Evolutionary conservation across 1,284 basidiomycete species (phyloP).

Genomic region (Anthracocystis setariae): DNA sequence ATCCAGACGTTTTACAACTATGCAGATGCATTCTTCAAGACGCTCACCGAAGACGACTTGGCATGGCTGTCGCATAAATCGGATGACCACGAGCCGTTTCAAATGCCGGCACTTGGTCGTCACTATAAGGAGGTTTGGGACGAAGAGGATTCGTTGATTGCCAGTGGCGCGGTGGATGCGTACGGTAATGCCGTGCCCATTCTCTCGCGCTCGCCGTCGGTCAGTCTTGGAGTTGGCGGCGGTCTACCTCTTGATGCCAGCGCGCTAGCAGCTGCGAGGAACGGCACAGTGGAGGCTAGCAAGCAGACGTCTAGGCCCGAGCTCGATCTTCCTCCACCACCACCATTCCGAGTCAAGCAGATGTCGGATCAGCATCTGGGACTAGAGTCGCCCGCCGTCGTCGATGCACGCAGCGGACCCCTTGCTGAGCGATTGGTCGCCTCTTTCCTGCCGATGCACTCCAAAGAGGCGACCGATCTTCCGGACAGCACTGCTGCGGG

Average conservation of each 20-base stretch:
- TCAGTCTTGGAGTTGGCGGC: conserved; percentile 29
- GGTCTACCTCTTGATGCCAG: conserved; percentile 35
- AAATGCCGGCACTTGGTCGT: conserved; percentile 85
- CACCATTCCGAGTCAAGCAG: conserved; percentile 46
- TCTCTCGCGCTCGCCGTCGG: conserved; percentile 29
- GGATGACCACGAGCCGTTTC: conserved; percentile 85
- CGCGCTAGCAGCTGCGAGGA: conserved; percentile 16
- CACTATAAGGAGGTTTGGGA: conserved; percentile 91
- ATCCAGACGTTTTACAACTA: conserved; percentile 63
- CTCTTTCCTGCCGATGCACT: conserved; percentile 45
- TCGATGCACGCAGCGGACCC: conserved; percentile 59
- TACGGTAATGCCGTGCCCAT: conserved; percentile 35
- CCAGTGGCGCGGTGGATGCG: conserved; percentile 54
- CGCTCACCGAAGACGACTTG: conserved; percentile 66
- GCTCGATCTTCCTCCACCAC: conserved; percentile 46
- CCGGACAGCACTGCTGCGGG: conserved; percentile 4
- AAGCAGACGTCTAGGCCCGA: conserved; percentile 16
- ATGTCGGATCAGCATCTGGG: conserved; percentile 58
- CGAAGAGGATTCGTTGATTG: conserved; percentile 77
- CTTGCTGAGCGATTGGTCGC: conserved; percentile 57
- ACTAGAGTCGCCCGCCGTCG: conserved; percentile 38
- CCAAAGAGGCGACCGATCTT: conserved; percentile 12
- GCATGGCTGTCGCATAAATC: conserved; percentile 68
- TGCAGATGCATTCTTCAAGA: conserved; percentile 65
- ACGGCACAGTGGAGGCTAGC: conserved; percentile 18